Evolutionary conservation across 352 stramenopile genomes (phyloP).

Genomic region (Phytopythium sindhum): DNA sequence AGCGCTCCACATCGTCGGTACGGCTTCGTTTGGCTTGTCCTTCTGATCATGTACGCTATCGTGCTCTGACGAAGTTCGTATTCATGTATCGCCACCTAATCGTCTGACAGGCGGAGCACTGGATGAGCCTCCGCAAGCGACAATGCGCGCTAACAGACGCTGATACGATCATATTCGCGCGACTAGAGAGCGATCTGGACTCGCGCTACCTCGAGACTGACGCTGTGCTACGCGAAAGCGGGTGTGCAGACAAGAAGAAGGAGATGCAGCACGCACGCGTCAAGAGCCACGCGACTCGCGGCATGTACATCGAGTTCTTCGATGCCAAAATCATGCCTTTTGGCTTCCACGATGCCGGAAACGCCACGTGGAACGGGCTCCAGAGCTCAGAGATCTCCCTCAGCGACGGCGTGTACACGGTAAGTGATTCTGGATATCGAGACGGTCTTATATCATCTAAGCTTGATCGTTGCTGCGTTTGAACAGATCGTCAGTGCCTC

Average conservation of each 20-base stretch:
- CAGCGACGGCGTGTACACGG: constrained; percentile 5
- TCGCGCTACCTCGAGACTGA: constrained; percentile 6
- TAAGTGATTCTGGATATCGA: not conserved
- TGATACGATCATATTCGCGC: not conserved
- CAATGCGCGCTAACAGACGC: not conserved
- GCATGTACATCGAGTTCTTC: constrained; percentile 14
- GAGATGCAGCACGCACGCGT: constrained; percentile 1
- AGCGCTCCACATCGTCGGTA: constrained; percentile 13
- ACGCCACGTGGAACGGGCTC: constrained; percentile 10
- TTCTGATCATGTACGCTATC: not conserved
- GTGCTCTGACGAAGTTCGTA: not conserved
- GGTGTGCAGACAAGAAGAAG: not conserved
- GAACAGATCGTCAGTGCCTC: not conserved
- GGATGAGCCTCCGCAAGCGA: constrained; percentile 8
- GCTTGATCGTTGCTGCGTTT: not conserved
- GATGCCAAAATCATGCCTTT: constrained; percentile 17
- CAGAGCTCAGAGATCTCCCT: not conserved
- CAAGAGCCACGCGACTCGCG: constrained; percentile 3
- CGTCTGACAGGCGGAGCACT: constrained; percentile 2
- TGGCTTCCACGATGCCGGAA: constrained; percentile 3
- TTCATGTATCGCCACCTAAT: not conserved
- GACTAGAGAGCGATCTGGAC: constrained; percentile 6
- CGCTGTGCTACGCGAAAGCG: not conserved
- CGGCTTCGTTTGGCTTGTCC: not conserved
- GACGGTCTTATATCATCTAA: no score